Base-by-base conservation (phyloP, 345 rosid genomes). In the Orychophragmus violaceus region DNA sequence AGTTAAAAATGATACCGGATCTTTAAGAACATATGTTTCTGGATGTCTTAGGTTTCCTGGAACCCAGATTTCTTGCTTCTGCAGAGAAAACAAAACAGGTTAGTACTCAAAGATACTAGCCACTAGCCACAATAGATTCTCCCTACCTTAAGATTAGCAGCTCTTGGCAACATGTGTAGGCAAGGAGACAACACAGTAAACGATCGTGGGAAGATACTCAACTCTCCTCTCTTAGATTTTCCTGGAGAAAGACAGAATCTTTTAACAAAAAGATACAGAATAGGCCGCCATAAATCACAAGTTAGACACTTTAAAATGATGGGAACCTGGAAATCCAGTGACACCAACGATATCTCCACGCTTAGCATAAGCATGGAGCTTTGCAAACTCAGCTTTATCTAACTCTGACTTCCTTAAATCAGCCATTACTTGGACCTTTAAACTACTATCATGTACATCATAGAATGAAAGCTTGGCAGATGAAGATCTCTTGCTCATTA, bases 271-370 rank as follows among this genome's bases (percentile, higher is more conserved):
- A 59, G 48, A 54, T 16, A 51, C 35, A 36, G 1, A 13, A 36
- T 13, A 36, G 4, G n/a, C n/a, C n/a, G n/a, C 13, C 37, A 0
- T 12, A 36, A 36, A 12, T 3, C 14, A 36, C 3, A 12, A 36
- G 14, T 13, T 2, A 36, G 41, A 36, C 41, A 16, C 14, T 36
- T 11, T 12, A 37, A n/a, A n/a, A n/a, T n/a, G n/a, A n/a, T n/a
- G n/a, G 44, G 59, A 75, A 91, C 98, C 98, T 85, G 92, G 98
- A 79, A 87, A 91, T 17, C 98, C 98, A 19, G 79, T 75, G 49
- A 89, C 80, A 65, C 96, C 98, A 59, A 89, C 87, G 63, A 89
- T 67, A 79, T 91, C 98, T 32, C 98, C 98, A 79, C 88, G 90
- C 78, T 85, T 89, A 72, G 81, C 89, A 24, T 53, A 66, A 6